These are phyloP conservation scores for Pilasporangium apinafurcum DNA, from an alignment of 352 stramenopile genomes.

Conservation along the genomic window DNA sequence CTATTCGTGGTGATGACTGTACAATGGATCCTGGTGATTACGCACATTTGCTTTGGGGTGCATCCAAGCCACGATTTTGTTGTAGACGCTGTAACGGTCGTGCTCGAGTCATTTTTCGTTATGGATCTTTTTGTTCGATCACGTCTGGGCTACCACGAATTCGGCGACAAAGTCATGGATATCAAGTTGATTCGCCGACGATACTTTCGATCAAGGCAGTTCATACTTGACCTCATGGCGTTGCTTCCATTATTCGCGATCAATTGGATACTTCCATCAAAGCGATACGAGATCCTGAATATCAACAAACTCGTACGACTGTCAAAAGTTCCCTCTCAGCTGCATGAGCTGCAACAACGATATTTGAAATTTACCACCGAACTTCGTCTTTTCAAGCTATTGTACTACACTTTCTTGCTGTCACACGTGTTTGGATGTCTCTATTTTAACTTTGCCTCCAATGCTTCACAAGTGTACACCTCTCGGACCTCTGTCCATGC, in stretches of 20 bases:
- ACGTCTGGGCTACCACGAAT: constrained; percentile 35
- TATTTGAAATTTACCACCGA: constrained; percentile 37
- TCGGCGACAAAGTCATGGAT: constrained; percentile 53
- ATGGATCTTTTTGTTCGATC: constrained; percentile 35
- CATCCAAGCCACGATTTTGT: constrained; percentile 10
- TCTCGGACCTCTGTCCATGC: too few relatives aligned
- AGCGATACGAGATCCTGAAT: constrained; percentile 33
- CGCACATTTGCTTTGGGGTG: constrained; percentile 35
- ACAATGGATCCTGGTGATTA: constrained; percentile 33
- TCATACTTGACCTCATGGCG: constrained; percentile 31
- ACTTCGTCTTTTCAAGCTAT: constrained; percentile 40
- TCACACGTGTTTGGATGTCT: constrained; percentile 45
- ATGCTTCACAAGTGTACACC: constrained; percentile 23
- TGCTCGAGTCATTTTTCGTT: constrained; percentile 35
- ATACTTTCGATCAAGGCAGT: constrained; percentile 29
- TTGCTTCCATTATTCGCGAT: constrained; percentile 28
- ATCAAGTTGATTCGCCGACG: constrained; percentile 13
- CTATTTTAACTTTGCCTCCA: constrained; percentile 46
- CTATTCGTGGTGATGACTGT: constrained; percentile 37
- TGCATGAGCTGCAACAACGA: constrained; percentile 32
- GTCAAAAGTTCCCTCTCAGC: constrained; percentile 36
- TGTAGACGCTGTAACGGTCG: constrained; percentile 16
- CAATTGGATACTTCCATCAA: constrained; percentile 17
- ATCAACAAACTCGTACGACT: constrained; percentile 46
- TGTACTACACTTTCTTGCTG: constrained; percentile 50